Conservation (phyloP, 73 alveolate genomes). For the Urostyla sp. region DNA sequence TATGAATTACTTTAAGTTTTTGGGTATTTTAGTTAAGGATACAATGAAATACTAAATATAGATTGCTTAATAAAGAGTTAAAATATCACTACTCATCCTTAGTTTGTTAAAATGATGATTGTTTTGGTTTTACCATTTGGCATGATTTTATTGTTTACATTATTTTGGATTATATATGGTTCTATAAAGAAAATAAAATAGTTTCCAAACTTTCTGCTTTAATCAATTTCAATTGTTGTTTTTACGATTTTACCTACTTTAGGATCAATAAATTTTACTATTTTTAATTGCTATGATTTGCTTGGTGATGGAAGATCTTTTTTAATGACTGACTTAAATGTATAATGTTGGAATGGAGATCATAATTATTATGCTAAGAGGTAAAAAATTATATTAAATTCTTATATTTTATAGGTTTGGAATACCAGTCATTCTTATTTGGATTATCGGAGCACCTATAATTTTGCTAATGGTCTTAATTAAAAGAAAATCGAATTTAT, state of each 20-base stretch:
- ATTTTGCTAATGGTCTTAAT: constrained; percentile 9
- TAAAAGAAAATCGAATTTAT: constrained; percentile 2
- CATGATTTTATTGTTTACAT: too few relatives aligned
- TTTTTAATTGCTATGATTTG: constrained; percentile 51
- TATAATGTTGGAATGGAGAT: constrained; percentile 61
- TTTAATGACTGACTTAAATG: constrained; percentile 8
- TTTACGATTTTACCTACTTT: constrained; percentile 47
- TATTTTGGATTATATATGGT: too few relatives aligned
- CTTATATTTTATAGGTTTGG: too few relatives aligned
- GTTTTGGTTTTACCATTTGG: too few relatives aligned
- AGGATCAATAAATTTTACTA: constrained; percentile 28
- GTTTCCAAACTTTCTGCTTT: too few relatives aligned
- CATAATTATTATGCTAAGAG: constrained; percentile 59
- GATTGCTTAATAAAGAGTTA: constrained; percentile 58
- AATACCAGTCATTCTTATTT: constrained; percentile 53
- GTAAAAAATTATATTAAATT: too few relatives aligned
- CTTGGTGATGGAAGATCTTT: constrained; percentile 42
- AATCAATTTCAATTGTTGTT: constrained; percentile 16
- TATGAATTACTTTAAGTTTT: constrained; percentile 31
- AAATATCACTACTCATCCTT: constrained; percentile 17
- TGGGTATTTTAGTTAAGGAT: constrained; percentile 14
- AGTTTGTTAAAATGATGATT: constrained; percentile 45
- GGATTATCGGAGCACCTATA: constrained; percentile 72
- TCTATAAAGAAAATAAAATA: too few relatives aligned
- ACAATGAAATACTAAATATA: constrained; percentile 37